phyloP scores from a whole-genome alignment of 2,329 filamentous ascomycete species.

The Basipetospora chlamydospora region DNA sequence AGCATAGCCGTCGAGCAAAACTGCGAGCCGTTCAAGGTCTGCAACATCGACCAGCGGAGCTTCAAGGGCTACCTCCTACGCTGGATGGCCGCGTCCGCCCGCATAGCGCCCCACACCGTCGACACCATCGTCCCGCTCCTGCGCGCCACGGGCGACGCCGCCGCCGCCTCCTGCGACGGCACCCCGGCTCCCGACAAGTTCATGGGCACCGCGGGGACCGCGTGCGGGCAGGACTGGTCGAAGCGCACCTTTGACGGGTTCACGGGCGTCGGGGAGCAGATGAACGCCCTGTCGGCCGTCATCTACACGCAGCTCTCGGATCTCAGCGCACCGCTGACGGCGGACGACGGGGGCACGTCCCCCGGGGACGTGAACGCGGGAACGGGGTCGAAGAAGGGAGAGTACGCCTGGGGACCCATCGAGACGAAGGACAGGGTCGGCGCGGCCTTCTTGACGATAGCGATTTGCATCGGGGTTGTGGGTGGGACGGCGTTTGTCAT shows the following conservation, averaged over 20 bases:
- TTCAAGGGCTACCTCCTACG: conserved; percentile 66
- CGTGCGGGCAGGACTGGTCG: conserved; percentile 54
- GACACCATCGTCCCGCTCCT: conserved; percentile 37
- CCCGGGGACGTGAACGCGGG: conserved; percentile 34
- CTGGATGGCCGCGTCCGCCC: conserved; percentile 43
- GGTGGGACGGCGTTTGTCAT: conserved; percentile 27
- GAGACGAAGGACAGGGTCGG: conserved; percentile 36
- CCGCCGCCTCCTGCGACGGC: conserved; percentile 36
- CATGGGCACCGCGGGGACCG: conserved; percentile 39
- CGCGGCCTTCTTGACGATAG: conserved; percentile 39
- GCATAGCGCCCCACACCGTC: conserved; percentile 38
- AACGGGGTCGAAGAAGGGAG: conserved; percentile 12
- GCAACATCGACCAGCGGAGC: conserved; percentile 56
- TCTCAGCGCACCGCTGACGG: conserved; percentile 31
- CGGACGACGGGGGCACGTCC: conserved; percentile 44
- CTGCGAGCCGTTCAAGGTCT: conserved; percentile 47
- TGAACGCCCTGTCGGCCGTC: conserved; percentile 50
- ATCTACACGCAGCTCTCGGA: conserved; percentile 41
- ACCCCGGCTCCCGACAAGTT: conserved; percentile 25
- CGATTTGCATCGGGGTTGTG: conserved; percentile 32
- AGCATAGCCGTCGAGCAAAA: conserved; percentile 48
- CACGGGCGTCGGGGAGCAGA: conserved; percentile 53
- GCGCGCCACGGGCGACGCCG: conserved; percentile 33
- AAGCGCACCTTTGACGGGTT: conserved; percentile 39
- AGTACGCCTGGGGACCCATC: conserved; percentile 23